A percentile compares a stretch with the other conserved stretches of the same genome.
These are phyloP conservation scores for Fusarium hainanense DNA, from an alignment of 2,329 filamentous ascomycete genomes.

Conservation along the genomic window DNA sequence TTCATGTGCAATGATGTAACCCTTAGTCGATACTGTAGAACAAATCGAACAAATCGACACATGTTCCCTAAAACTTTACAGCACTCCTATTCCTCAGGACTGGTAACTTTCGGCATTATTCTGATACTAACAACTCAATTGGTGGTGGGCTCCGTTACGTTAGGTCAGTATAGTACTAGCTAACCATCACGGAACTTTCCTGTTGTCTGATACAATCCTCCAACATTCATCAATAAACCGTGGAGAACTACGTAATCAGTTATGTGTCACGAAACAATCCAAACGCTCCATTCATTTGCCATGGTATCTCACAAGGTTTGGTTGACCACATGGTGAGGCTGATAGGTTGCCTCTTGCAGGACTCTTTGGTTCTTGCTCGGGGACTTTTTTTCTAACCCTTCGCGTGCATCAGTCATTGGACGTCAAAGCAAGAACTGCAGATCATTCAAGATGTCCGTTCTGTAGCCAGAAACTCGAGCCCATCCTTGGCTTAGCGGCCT, in stretches of 20 bases:
- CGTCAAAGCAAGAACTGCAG: constrained; percentile 28
- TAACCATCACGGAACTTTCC: neutral
- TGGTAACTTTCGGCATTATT: neutral
- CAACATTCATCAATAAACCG: neutral
- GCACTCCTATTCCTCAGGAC: neutral
- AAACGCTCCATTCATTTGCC: constrained; percentile 6
- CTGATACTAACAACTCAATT: neutral
- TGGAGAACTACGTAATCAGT: constrained; percentile 19
- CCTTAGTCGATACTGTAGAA: neutral
- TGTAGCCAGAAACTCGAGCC: constrained; percentile 8
- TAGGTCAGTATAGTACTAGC: neutral
- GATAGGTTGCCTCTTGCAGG: constrained; percentile 17
- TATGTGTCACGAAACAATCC: constrained; percentile 12
- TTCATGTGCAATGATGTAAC: constrained; percentile 29
- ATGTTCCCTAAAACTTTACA: constrained; percentile 8
- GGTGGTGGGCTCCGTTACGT: neutral
- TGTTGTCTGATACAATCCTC: neutral
- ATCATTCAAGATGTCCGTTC: constrained; percentile 20
- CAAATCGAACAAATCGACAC: constrained; percentile 25
- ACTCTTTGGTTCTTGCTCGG: constrained; percentile 31
- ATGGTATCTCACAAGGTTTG: neutral
- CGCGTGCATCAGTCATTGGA: constrained; percentile 29
- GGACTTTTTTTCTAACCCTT: constrained; percentile 13
- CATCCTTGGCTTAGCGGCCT: constrained; percentile 28
- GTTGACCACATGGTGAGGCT: constrained; percentile 22